A percentile compares a stretch with the other conserved stretches of the same genome.
phyloP scores from a whole-genome alignment of 2,329 filamentous ascomycete species.

The Talaromyces rugulosus region DNA sequence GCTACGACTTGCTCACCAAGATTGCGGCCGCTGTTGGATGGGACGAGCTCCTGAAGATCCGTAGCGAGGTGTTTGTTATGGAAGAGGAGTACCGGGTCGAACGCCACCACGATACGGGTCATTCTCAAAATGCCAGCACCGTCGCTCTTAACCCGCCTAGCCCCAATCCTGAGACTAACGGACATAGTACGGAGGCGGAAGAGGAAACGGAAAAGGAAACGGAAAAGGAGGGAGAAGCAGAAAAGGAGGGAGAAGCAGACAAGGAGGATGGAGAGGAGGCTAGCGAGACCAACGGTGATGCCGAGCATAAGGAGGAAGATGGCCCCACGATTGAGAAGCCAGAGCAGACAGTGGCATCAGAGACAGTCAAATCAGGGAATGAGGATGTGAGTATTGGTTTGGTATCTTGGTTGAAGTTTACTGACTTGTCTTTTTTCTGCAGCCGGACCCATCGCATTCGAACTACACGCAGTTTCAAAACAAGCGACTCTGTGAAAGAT shows the following conservation, averaged over 20 bases:
- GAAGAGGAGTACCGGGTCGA: slow-evolving; percentile 96
- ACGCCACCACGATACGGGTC: slow-evolving; percentile 31
- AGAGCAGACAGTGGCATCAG: slow-evolving; percentile 70
- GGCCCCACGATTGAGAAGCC: slow-evolving; percentile 66
- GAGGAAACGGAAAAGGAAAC: slow-evolving; percentile 15
- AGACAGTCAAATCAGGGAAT: slow-evolving; percentile 68
- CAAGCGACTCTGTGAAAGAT: slow-evolving; percentile 93
- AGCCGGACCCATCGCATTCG: slow-evolving; percentile 63
- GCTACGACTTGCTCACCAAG: slow-evolving; percentile 89
- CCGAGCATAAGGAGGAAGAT: slow-evolving; percentile 17
- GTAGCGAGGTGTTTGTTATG: slow-evolving; percentile 98
- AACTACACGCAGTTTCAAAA: slow-evolving; percentile 90
- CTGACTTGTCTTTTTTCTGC: slow-evolving; percentile 3
- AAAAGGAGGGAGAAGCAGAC: slow-evolving; percentile 24
- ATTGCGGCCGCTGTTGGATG: slow-evolving; percentile 96
- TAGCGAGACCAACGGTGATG: slow-evolving; percentile 30
- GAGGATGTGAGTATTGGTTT: slow-evolving; percentile 57
- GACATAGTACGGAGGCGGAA: slow-evolving; percentile 23
- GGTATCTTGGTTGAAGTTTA: neutral
- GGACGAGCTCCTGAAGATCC: slow-evolving; percentile 91
- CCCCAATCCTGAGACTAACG: slow-evolving; percentile 34
- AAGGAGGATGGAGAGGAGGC: slow-evolving; percentile 21
- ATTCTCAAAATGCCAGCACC: slow-evolving; percentile 68
- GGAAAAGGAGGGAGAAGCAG: slow-evolving; percentile 15
- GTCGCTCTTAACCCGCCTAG: slow-evolving; percentile 68